Evolutionary conservation across 2,329 filamentous ascomycete species (phyloP).

Genomic region (Thelonectria olida): DNA sequence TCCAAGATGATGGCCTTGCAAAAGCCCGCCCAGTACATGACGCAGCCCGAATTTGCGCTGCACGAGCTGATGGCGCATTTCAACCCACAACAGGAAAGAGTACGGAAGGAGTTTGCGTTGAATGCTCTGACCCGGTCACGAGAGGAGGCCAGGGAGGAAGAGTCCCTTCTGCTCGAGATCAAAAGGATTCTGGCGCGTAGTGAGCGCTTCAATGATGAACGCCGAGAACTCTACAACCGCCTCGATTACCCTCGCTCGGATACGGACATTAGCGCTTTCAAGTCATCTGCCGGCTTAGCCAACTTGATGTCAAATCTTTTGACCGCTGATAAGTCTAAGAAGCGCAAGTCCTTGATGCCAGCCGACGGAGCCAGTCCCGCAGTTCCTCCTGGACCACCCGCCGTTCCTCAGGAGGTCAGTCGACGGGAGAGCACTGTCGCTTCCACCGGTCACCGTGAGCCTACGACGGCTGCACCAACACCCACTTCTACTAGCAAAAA

Average conservation of each 20-base stretch:
- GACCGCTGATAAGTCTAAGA: conserved; percentile 87
- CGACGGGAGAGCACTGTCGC: conserved; percentile 65
- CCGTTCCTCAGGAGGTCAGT: conserved; percentile 44
- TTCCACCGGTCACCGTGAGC: conserved; percentile 50
- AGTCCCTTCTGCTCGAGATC: conserved; percentile 87
- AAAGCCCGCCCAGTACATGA: conserved; percentile 88
- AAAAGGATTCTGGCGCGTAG: conserved; percentile 90
- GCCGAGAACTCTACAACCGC: conserved; percentile 84
- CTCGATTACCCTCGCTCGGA: conserved; percentile 81
- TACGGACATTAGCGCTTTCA: conserved; percentile 79
- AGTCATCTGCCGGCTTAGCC: conserved; percentile 81
- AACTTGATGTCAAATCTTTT: conserved; percentile 85
- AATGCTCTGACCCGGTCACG: conserved; percentile 80
- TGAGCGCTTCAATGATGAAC: conserved; percentile 86
- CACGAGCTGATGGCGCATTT: conserved; percentile 90
- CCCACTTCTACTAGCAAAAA: conserved; percentile 61
- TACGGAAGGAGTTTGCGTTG: conserved; percentile 85
- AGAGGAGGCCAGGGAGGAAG: conserved; percentile 92
- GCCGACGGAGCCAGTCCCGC: conserved; percentile 62
- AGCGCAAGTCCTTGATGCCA: conserved; percentile 77
- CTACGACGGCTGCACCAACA: conserved; percentile 43
- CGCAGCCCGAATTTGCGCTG: conserved; percentile 79
- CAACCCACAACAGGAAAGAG: conserved; percentile 79
- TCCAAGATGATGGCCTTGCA: conserved; percentile 83
- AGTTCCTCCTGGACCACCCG: conserved; percentile 47